phyloP scores from a whole-genome alignment of 2,329 filamentous ascomycete genomes.

The Alternaria burnsii region DNA sequence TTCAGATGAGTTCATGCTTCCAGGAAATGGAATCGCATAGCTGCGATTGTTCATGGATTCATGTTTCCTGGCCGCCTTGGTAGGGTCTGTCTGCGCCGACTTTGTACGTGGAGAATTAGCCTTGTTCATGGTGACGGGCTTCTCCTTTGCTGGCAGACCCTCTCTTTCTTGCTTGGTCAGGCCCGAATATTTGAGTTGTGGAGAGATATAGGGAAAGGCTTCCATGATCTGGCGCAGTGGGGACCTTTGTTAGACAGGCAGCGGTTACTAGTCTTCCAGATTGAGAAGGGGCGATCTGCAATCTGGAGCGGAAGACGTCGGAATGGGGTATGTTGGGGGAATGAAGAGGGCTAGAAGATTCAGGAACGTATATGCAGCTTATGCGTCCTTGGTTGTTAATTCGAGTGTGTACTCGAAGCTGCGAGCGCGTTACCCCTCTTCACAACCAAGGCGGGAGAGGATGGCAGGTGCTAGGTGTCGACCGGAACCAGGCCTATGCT shows the following conservation, averaged over 20 bases:
- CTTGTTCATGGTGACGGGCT: constrained; percentile 11
- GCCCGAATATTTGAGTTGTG: constrained; percentile 15
- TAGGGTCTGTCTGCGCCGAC: constrained; percentile 12
- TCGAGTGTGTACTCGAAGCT: background rate
- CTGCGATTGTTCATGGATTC: constrained; percentile 12
- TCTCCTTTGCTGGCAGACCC: constrained; percentile 13
- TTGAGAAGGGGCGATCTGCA: constrained; percentile 22
- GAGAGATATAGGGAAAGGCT: constrained; percentile 14
- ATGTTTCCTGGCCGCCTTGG: constrained; percentile 12
- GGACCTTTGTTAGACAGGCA: constrained; percentile 2
- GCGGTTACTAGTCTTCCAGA: constrained; percentile 18
- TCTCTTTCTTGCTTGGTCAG: constrained; percentile 19
- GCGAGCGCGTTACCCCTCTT: constrained; percentile 21
- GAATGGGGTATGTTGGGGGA: constrained; percentile 1
- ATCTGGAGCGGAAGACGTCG: constrained; percentile 11
- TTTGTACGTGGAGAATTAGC: constrained; percentile 28
- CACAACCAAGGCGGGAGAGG: constrained; percentile 12
- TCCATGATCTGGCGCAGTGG: constrained; percentile 13
- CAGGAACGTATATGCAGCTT: constrained; percentile 3
- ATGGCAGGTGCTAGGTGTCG: constrained; percentile 11
- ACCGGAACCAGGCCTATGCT: constrained; percentile 7
- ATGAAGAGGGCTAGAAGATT: constrained; percentile 1
- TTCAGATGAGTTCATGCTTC: constrained; percentile 33
- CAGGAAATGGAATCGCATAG: constrained; percentile 23
- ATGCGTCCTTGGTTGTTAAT: constrained; percentile 1